phyloP scores from a whole-genome alignment of 129 eudicot genomes.

The Flaveria bidentis region DNA sequence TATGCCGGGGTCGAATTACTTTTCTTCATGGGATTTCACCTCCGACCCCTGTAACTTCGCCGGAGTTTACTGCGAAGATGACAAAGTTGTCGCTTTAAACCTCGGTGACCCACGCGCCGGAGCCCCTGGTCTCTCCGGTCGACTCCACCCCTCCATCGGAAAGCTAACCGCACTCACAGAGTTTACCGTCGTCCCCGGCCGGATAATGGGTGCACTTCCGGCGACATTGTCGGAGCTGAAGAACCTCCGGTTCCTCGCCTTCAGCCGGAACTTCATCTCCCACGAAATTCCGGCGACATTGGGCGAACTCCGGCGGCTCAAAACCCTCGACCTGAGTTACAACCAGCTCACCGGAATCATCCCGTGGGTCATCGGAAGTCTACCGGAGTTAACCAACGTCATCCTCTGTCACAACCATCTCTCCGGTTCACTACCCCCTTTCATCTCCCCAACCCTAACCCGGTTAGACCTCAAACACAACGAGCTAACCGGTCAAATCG shows the following conservation, averaged over 20 bases:
- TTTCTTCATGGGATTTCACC: conserved; percentile 88
- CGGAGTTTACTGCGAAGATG: conserved; percentile 67
- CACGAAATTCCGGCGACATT: conserved; percentile 64
- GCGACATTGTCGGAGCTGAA: conserved; percentile 47
- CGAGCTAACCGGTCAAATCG: conserved; percentile 64
- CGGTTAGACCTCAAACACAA: conserved; percentile 77
- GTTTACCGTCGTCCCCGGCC: conserved; percentile 75
- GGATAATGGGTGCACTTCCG: conserved; percentile 66
- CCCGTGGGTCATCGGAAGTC: conserved; percentile 52
- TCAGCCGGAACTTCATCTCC: conserved; percentile 67
- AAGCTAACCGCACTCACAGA: conserved; percentile 51
- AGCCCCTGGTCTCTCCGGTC: conserved; percentile 71
- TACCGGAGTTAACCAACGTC: conserved; percentile 60
- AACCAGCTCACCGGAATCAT: conserved; percentile 70
- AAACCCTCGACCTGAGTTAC: conserved; percentile 77
- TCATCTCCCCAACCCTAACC: conserved; percentile 40
- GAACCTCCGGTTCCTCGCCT: conserved; percentile 56
- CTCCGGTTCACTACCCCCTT: conserved; percentile 57
- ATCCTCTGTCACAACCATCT: conserved; percentile 66
- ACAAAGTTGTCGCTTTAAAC: conserved; percentile 65
- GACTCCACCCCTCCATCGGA: conserved; percentile 67
- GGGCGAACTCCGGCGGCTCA: conserved; percentile 49
- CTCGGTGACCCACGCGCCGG: conserved; percentile 92
- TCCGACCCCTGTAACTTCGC: conserved; percentile 82
- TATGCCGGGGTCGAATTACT: conserved; percentile 71